A percentile compares a stretch with the other conserved stretches of the same genome.
Evolutionary conservation across 768 basidiomycete species (phyloP).

Genomic region (Termitomyces titanicus): DNA sequence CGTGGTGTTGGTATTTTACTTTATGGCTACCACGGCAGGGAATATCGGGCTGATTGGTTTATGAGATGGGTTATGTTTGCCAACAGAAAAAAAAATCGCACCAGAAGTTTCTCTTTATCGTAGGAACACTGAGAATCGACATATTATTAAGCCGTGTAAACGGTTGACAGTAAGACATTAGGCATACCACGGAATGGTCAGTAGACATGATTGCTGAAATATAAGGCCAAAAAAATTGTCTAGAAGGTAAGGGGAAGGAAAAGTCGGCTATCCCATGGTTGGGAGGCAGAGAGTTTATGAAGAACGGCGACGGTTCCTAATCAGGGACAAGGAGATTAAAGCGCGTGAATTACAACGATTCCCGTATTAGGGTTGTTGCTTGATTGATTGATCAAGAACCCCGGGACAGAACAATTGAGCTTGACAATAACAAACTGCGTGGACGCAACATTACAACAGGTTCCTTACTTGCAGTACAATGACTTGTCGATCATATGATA

Average conservation of each 20-base stretch:
- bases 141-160: constrained; percentile 8
- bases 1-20: constrained; percentile 57
- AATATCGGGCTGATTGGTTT: constrained; percentile 12
- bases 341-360: constrained; percentile 28
- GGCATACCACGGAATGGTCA: constrained; percentile 34
- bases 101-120: constrained; percentile 15
- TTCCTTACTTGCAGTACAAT: not conserved
- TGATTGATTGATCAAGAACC: constrained; percentile 2
- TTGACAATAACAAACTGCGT: not conserved
- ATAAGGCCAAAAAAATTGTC: not conserved
- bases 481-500: not conserved
- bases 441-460: not conserved
- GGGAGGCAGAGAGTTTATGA: constrained; percentile 12
- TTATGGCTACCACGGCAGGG: constrained; percentile 50
- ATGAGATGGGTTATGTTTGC: not conserved
- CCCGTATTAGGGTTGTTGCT: constrained; percentile 20
- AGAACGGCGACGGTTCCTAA: constrained; percentile 18
- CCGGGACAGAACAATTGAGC: not conserved
- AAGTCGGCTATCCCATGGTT: not conserved
- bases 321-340: constrained; percentile 23
- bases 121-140: constrained; percentile 11
- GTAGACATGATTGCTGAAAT: constrained; percentile 24
- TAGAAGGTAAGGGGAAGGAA: not conserved
- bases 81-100: constrained; percentile 3
- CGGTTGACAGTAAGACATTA: not conserved